A percentile compares a stretch with the other conserved stretches of the same genome.
phyloP scores from a whole-genome alignment of 169 alveolate species.

The Plasmodium coatneyi region DNA sequence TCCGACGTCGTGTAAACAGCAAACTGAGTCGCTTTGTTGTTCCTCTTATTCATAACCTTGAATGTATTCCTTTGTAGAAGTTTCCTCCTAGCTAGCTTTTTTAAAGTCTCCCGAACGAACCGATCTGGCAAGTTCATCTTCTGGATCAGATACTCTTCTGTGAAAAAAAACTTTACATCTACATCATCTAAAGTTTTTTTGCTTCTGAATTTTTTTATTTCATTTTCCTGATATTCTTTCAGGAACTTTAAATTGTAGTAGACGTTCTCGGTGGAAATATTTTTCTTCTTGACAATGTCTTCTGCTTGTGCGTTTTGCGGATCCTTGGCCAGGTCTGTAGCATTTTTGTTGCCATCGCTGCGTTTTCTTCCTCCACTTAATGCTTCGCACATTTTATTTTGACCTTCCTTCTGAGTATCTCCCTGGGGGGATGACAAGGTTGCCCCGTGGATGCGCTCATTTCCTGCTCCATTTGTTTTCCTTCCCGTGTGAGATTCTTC shows the following conservation, averaged over 20 bases:
- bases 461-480: background rate
- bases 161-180: slow-evolving; percentile 33
- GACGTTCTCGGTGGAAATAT: slow-evolving; percentile 48
- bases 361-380: background rate
- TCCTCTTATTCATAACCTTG: slow-evolving; percentile 40
- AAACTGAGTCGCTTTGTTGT: slow-evolving; percentile 33
- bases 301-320: background rate
- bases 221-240: slow-evolving; percentile 45
- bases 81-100: slow-evolving; percentile 28
- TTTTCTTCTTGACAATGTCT: background rate
- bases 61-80: slow-evolving; percentile 36
- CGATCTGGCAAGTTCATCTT: slow-evolving; percentile 23
- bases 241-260: slow-evolving; percentile 37
- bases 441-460: too few species aligned
- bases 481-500: background rate
- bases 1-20: slow-evolving; percentile 20
- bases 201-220: slow-evolving; percentile 26
- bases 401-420: background rate
- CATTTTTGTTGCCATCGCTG: background rate
- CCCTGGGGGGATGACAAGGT: background rate
- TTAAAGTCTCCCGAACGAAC: slow-evolving; percentile 34
- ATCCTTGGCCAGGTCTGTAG: background rate
- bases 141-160: slow-evolving; percentile 45
- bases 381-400: background rate
- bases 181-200: slow-evolving; percentile 21